Conservation (phyloP, 1,139 yeast species). For the Taiozyma sp. region DNA sequence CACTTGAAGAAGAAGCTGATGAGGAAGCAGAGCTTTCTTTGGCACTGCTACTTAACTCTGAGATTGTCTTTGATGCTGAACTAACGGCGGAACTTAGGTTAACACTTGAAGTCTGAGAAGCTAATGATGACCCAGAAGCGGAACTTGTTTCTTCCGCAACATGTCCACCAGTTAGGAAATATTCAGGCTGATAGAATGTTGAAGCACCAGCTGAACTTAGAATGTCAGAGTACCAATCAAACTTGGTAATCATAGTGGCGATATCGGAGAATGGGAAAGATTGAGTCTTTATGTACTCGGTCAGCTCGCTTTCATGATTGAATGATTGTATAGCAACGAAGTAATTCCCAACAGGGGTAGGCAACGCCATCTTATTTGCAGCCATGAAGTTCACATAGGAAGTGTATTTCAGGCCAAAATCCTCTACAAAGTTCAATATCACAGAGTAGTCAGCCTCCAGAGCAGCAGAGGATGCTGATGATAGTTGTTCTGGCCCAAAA, state of each 20-base stretch:
- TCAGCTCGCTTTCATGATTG: conserved; percentile 22
- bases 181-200: conserved; percentile 33
- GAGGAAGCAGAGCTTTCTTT: background rate
- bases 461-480: conserved; percentile 22
- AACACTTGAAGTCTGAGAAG: background rate
- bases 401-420: conserved; percentile 24
- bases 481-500: conserved; percentile 5
- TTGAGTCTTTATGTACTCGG: conserved; percentile 27
- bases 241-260: conserved; percentile 34
- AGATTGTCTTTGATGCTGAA: conserved; percentile 1
- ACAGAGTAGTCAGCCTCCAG: conserved; percentile 18
- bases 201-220: conserved; percentile 29
- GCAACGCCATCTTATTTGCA: conserved; percentile 26
- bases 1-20: background rate
- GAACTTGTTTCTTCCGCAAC: background rate
- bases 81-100: conserved; percentile 1
- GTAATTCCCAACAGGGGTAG: conserved; percentile 28
- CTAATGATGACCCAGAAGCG: conserved; percentile 1
- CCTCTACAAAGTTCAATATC: conserved; percentile 26
- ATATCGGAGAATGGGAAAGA: conserved; percentile 40
- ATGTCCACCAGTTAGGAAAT: conserved; percentile 25
- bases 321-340: conserved; percentile 25
- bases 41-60: background rate
- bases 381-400: conserved; percentile 29
- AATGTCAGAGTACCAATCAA: conserved; percentile 39